Percentiles rank a stretch among this genome's conserved stretches.
These are phyloP conservation scores for Saccharomycopsis fermentans DNA, from an alignment of 805 yeast species.

Conservation along the genomic window DNA sequence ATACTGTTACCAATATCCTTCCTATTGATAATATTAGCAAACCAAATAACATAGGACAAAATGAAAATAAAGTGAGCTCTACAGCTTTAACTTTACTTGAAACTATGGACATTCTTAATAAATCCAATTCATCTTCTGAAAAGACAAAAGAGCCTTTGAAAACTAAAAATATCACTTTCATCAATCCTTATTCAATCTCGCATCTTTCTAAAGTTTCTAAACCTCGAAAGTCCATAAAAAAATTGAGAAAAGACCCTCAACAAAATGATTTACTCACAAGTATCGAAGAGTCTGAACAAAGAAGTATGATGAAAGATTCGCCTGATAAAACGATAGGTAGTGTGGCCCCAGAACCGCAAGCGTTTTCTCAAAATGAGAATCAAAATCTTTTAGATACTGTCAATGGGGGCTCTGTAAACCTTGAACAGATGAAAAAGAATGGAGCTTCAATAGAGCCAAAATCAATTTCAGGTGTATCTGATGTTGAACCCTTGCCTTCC, in stretches of 20 bases:
- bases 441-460: neutral
- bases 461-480: no score
- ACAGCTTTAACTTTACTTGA: slow-evolving; percentile 13
- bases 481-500: no score
- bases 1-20: neutral
- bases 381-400: neutral
- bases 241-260: neutral
- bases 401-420: neutral
- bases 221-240: neutral
- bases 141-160: neutral
- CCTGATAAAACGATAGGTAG: neutral
- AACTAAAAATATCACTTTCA: slow-evolving; percentile 8
- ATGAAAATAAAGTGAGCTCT: slow-evolving; percentile 4
- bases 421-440: neutral
- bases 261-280: neutral
- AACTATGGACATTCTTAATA: slow-evolving; percentile 4
- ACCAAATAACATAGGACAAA: neutral
- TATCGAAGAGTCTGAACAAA: neutral
- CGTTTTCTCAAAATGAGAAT: neutral
- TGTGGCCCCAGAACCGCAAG: neutral
- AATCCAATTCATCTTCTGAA: neutral
- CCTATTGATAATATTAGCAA: neutral
- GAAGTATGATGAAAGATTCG: neutral
- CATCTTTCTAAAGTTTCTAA: slow-evolving; percentile 5
- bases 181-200: slow-evolving; percentile 13